A percentile compares a stretch with the other conserved stretches of the same genome.
These are phyloP conservation scores for Fraxinus nigra DNA, from an alignment of 305 asterid genomes.

Conservation along the genomic window DNA sequence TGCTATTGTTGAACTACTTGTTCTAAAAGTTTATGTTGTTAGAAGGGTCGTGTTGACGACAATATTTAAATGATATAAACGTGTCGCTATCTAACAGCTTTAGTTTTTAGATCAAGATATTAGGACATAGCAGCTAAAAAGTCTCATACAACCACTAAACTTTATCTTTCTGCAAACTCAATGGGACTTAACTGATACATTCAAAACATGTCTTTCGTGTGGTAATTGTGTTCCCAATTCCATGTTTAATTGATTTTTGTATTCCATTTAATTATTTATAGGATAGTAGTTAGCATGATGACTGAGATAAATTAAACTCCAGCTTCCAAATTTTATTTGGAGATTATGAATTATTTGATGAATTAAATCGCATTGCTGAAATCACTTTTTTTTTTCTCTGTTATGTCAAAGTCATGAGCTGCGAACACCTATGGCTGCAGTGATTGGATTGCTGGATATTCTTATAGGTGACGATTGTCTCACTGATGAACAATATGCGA, in stretches of 20 bases:
- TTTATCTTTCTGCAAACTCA: not conserved
- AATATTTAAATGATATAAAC: not conserved
- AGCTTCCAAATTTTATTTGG: not conserved
- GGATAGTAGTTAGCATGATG: not conserved
- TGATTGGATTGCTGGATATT: slow-evolving; percentile 86
- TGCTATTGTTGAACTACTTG: not conserved
- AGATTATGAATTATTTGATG: not conserved
- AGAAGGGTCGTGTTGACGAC: not conserved
- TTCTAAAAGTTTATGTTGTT: not conserved
- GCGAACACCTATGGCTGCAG: slow-evolving; percentile 98
- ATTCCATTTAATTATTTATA: not conserved
- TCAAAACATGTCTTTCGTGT: not conserved
- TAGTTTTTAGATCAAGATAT: not conserved
- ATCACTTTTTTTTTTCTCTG: slow-evolving; percentile 1
- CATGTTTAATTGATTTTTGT: not conserved
- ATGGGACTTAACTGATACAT: not conserved
- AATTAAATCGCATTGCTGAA: slow-evolving; percentile 7
- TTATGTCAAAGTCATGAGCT: slow-evolving; percentile 69
- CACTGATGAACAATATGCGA: slow-evolving; percentile 70
- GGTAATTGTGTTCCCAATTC: not conserved
- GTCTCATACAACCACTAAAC: not conserved
- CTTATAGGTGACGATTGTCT: slow-evolving; percentile 77
- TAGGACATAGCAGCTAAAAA: not conserved
- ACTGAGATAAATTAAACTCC: not conserved
- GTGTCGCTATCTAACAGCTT: not conserved